Conservation (phyloP, 345 rosid species). For the Gossypium ekmanianum region DNA sequence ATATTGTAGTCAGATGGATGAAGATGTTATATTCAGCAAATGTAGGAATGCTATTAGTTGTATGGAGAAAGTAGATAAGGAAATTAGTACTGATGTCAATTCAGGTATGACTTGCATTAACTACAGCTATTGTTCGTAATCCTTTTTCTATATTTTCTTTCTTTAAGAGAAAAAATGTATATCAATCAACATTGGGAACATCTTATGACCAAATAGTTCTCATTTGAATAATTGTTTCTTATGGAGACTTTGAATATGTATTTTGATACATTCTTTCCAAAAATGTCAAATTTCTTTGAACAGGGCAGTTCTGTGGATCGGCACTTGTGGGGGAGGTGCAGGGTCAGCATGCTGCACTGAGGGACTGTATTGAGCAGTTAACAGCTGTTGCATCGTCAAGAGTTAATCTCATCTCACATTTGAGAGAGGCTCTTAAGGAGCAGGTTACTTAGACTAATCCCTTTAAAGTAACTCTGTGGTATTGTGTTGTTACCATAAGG, state of each 20-base stretch:
- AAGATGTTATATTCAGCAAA: conserved; percentile 53
- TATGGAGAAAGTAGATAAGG: conserved; percentile 58
- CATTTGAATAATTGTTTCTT: neutral
- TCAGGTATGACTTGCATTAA: conserved; percentile 48
- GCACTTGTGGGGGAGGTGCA: conserved; percentile 64
- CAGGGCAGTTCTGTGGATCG: conserved; percentile 53
- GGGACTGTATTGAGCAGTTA: conserved; percentile 70
- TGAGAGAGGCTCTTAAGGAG: conserved; percentile 83
- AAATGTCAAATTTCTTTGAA: conserved; percentile 17
- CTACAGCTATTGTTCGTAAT: neutral
- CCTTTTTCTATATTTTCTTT: neutral
- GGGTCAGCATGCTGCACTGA: conserved; percentile 60
- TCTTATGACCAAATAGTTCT: neutral
- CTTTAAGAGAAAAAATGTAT: neutral
- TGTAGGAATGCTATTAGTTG: conserved; percentile 54
- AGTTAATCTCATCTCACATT: conserved; percentile 59
- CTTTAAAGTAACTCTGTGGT: neutral
- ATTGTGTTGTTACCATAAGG: conserved; percentile 14
- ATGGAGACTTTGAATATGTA: neutral
- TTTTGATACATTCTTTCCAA: neutral
- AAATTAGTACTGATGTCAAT: conserved; percentile 46
- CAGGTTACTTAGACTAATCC: conserved; percentile 49
- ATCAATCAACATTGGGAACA: neutral
- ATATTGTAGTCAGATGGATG: conserved; percentile 55
- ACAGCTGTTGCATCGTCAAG: conserved; percentile 57